phyloP scores from a whole-genome alignment of 1,284 basidiomycete species.

The Bjerkandera adusta region DNA sequence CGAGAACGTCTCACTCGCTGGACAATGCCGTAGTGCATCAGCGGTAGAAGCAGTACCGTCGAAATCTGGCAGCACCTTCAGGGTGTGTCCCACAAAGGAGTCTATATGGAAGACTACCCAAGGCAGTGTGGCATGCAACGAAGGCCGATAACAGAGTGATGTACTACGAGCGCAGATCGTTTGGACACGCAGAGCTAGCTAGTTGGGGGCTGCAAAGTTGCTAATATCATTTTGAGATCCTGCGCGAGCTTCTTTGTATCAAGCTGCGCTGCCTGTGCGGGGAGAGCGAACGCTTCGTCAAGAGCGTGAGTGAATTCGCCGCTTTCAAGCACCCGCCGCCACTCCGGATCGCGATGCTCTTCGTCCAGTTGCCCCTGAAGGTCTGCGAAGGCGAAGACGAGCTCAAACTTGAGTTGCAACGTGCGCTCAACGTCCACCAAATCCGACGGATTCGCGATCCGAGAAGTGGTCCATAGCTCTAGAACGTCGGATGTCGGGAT shows the following conservation, averaged over 20 bases:
- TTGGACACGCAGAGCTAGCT: no score
- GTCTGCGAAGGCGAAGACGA: constrained; percentile 45
- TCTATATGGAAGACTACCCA: no score
- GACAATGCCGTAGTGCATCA: no score
- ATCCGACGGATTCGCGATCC: constrained; percentile 13
- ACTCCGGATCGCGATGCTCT: constrained; percentile 40
- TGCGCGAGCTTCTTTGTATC: constrained; percentile 13
- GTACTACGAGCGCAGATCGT: no score
- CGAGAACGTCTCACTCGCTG: no score
- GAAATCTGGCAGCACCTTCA: no score
- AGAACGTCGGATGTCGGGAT: constrained; percentile 34
- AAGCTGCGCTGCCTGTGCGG: constrained; percentile 2
- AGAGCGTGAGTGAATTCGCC: constrained; percentile 34
- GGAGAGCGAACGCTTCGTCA: constrained; percentile 29
- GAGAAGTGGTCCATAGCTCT: no score
- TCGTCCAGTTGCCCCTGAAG: constrained; percentile 36
- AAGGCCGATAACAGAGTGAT: no score
- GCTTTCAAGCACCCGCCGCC: constrained; percentile 37
- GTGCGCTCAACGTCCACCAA: constrained; percentile 9
- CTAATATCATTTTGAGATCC: constrained; percentile 5
- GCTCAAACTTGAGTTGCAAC: constrained; percentile 42
- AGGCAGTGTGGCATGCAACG: no score
- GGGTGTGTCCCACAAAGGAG: no score
- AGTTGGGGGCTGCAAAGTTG: no score
- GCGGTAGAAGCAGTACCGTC: no score